Base-by-base conservation (phyloP, 208 protist genomes). In the Porcisia deanei region DNA sequence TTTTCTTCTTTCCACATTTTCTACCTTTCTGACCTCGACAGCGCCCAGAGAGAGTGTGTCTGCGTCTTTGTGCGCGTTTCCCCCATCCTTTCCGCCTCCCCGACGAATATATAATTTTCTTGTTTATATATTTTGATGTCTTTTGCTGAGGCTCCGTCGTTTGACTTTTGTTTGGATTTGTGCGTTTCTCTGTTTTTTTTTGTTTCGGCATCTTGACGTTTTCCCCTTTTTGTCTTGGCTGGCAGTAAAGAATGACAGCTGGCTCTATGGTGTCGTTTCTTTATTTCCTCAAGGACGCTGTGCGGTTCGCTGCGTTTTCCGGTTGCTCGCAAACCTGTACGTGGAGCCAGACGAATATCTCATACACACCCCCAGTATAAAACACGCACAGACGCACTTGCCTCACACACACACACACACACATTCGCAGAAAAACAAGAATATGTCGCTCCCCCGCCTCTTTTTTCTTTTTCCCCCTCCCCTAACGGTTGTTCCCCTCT, bases 11-110 rank as follows among this genome's bases (percentile, higher is more conserved):
- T 10, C 14, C 67, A 10, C 68, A 25, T 55, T 47, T 41, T 61
- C 68, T 55, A 58, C 52, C 52, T 43, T 47, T 72, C 45, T 45
- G 8, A 37, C 41, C 65, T 49, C 71, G 10, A 16, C 66, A 55
- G 57, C 25, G 9, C 7, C 57, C 4, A 7, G 57, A 37, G 57
- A 20, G 57, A 20, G 57, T 60, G 57, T 60, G 25, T 60, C 22
- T n/a, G 57, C 14, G 1, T 71, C 47, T 52, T 22, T 0, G 45
- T 61, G 68, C 43, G 53, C 20, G 4, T 65, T 65, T 41, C 10
- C 60, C 30, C 34, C 10, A 18, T 71, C 54, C 41, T 65, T 12
- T 63, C 25, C 34, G 52, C 57, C 61, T 34, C 43, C 58, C 68
- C 43, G 22, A 43, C 64, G 37, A 57, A 34, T 52, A 37, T 71